These are phyloP conservation scores for Thraustochytrium sp. DNA, from an alignment of 352 stramenopile species.

Conservation along the genomic window DNA sequence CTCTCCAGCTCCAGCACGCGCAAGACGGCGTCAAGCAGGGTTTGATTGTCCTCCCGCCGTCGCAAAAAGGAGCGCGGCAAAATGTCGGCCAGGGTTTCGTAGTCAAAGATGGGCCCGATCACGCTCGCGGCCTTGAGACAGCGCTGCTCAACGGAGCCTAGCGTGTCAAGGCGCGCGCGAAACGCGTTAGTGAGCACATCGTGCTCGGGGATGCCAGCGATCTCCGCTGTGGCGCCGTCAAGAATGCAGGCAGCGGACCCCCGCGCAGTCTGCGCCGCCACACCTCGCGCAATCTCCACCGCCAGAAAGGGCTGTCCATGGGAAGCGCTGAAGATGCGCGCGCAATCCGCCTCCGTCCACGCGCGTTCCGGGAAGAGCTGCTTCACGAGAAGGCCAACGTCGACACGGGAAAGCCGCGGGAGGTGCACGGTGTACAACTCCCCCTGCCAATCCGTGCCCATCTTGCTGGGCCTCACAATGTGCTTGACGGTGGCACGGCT, in stretches of 20 bases:
- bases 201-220: not conserved
- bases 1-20: not conserved
- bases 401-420: not conserved
- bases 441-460: not conserved
- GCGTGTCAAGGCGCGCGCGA: slow-evolving; percentile 1
- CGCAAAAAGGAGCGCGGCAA: slow-evolving; percentile 31
- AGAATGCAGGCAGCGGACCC: not conserved
- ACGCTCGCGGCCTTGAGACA: slow-evolving; percentile 40
- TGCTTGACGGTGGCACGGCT: not conserved
- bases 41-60: not conserved
- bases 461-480: not conserved
- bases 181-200: slow-evolving; percentile 23
- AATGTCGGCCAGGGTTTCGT: slow-evolving; percentile 34
- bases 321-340: slow-evolving; percentile 1
- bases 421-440: not conserved
- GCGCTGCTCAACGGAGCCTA: slow-evolving; percentile 22
- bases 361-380: not conserved
- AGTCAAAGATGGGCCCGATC: slow-evolving; percentile 29
- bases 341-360: not conserved
- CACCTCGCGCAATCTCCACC: slow-evolving; percentile 22
- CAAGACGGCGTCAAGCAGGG: not conserved
- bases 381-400: not conserved
- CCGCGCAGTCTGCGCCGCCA: not conserved
- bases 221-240: not conserved
- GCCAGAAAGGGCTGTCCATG: slow-evolving; percentile 18